A percentile compares a stretch with the other conserved stretches of the same genome.
Evolutionary conservation across 225 moss, liverwort and hornwort genomes (phyloP).

Genomic region (Polytrichum commune): DNA sequence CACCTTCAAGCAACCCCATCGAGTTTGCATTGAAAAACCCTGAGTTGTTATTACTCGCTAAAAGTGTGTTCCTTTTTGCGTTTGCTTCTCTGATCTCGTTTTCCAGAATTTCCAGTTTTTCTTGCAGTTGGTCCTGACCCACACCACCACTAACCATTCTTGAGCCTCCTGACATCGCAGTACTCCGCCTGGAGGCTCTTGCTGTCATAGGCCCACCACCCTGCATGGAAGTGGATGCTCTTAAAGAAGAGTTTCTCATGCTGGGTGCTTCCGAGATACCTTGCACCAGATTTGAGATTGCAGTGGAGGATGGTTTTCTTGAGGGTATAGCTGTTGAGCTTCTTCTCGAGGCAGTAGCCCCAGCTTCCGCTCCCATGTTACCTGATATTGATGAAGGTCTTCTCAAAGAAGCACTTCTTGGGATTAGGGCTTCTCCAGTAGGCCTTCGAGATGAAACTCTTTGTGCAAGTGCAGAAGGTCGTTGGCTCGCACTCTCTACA

Average conservation of each 20-base stretch:
- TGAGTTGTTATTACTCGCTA: conserved; percentile 8
- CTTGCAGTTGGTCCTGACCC: conserved; percentile 20
- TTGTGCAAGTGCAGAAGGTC: conserved; percentile 13
- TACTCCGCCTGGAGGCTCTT: conserved; percentile 11
- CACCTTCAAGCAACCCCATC: background rate
- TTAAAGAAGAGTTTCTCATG: background rate
- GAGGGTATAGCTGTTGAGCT: conserved; percentile 12
- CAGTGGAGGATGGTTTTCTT: conserved; percentile 19
- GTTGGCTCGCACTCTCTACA: conserved; percentile 1
- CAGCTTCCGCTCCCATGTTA: background rate
- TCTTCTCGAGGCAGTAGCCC: conserved; percentile 13
- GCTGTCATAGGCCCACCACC: conserved; percentile 2
- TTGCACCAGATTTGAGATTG: conserved; percentile 1
- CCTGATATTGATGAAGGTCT: background rate
- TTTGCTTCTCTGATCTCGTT: conserved; percentile 23
- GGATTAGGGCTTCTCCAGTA: conserved; percentile 4
- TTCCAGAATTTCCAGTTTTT: conserved; percentile 29
- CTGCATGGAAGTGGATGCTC: conserved; percentile 4
- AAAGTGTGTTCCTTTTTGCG: conserved; percentile 9
- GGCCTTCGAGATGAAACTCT: conserved; percentile 5
- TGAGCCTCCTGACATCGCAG: background rate
- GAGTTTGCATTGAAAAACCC: conserved; percentile 10
- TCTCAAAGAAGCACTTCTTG: conserved; percentile 5
- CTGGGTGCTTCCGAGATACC: conserved; percentile 10
- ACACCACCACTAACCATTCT: conserved; percentile 8